Evolutionary conservation across 805 yeast species (phyloP), one percentile per base, ranked within the genome.

Genomic region (Starmera dryadoides): DNA sequence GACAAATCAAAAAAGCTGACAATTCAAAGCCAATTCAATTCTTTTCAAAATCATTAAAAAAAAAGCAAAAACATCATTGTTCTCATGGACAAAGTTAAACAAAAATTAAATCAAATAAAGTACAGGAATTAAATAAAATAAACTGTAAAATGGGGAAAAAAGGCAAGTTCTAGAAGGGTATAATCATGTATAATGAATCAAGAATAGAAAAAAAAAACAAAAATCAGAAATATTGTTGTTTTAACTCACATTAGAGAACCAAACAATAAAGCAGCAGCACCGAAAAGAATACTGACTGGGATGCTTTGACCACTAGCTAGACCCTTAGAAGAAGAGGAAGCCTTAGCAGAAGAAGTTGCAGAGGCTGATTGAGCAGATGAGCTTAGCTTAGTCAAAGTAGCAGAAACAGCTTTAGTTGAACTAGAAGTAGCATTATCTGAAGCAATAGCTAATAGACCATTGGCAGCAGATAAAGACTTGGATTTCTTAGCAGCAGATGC

Each of bases 361-460:
- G n/a, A n/a, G n/a, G n/a, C n/a, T n/a, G n/a, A n/a, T n/a, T n/a
- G n/a, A n/a, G n/a, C n/a, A 17, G 43, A 30, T 11, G 44, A 33
- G 14, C 54, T 39, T 22, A 53, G 34, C 7, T 58, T 45, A 18
- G 52, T 41, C 35, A 51, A 42, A 30, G 53, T 39, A 20, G 47
- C 44, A 25, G 48, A 37, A 35, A 37, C 45, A 14, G 45, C 37
- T 8, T 45, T 36, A 15, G 60, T 46, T 11, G 58, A 50, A 26
- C 61, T 51, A n/a, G n/a, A n/a, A 53, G 56, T 58, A 33, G 55
- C 46, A 40, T 58, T 55, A 43, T 59, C 63, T 15, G 69, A 62
- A 35, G 75, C 69, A 38, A 68, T 58, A 20, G 73, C 71, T 22
- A 63, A 45, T 35, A 65, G 50, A 39, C 68, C 71, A 41, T 56